phyloP scores from a whole-genome alignment of 768 basidiomycete species.

The Auricularia sp. region DNA sequence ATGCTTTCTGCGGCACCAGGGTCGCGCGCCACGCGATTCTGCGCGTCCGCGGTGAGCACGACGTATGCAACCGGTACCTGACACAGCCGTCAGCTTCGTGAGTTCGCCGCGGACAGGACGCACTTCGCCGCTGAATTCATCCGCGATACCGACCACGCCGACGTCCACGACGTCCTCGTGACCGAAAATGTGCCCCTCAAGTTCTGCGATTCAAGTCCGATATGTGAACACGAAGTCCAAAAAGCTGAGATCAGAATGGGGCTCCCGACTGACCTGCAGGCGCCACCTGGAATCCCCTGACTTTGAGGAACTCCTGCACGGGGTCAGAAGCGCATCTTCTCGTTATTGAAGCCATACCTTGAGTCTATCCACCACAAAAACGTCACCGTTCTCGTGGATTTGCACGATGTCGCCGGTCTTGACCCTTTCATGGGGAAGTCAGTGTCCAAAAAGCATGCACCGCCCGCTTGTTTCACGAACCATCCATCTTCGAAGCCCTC shows the following conservation, averaged over 20 bases:
- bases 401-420: conserved; percentile 57
- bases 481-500: conserved; percentile 64
- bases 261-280: conserved; percentile 31
- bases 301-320: conserved; percentile 16
- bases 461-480: conserved; percentile 6
- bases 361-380: conserved; percentile 54
- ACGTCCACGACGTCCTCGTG: conserved; percentile 50
- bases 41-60: conserved; percentile 35
- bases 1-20: conserved; percentile 22
- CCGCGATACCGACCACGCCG: conserved; percentile 56
- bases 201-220: conserved; percentile 23
- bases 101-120: conserved; percentile 7
- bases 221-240: background rate
- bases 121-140: conserved; percentile 59
- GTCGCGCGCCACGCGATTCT: conserved; percentile 27
- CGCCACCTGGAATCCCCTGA: conserved; percentile 57
- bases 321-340: background rate
- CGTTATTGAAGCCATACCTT: conserved; percentile 31
- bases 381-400: conserved; percentile 42
- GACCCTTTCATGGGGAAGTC: conserved; percentile 28
- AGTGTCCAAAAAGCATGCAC: background rate
- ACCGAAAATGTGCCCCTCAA: conserved; percentile 55
- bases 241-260: background rate
- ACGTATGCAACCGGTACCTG: conserved; percentile 53
- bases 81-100: background rate